Evolutionary conservation across 2,329 filamentous ascomycete species (phyloP), one percentile per base, ranked within the genome.

Genomic region (Nannizzia gypsea): DNA sequence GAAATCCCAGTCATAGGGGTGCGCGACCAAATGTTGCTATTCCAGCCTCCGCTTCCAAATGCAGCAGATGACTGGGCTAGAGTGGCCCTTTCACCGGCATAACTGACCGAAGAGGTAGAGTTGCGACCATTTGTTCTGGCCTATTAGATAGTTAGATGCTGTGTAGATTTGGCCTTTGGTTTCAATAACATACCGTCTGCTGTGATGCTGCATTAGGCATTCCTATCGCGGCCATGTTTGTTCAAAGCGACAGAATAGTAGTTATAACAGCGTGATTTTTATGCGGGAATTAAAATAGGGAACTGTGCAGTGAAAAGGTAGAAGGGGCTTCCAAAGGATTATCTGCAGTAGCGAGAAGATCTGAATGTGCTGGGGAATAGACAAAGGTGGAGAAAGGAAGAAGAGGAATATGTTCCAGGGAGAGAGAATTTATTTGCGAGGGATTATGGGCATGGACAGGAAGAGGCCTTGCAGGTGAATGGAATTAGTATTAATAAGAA

Each of bases 11-110:
- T 20, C 22, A 52, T 20, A 13, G 48, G 9, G 9, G 69, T 71
- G 63, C 74, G 79, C 11, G 76, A 76, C 82, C 82, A 84, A 46
- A 83, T 81, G 34, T 73, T 77, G 70, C 69, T 66, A 70, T 76
- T 72, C 77, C 76, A 73, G 65, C 71, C 73, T 36, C 71, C 71
- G 64, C 69, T 71, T 17, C 73, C 73, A 66, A 79, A 79, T n/a
- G 73, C 70, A 59, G 74, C 73, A 26, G 71, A 67, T 52, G 64
- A 69, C 65, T 77, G 75, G 26, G 72, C 67, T 50, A 70, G 67
- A 60, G 72, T 69, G 24, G 68, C 62, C 59, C 69, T 67, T 40
- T 75, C 73, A 48, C 26, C 55, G 54, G 64, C 65, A 60, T 68
- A 71, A 63, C 73, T 46, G n/a, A 58, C 66, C 34, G 67, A 65